Base-by-base conservation (phyloP, 2,329 filamentous ascomycete genomes). In the Aureobasidium sp. region DNA sequence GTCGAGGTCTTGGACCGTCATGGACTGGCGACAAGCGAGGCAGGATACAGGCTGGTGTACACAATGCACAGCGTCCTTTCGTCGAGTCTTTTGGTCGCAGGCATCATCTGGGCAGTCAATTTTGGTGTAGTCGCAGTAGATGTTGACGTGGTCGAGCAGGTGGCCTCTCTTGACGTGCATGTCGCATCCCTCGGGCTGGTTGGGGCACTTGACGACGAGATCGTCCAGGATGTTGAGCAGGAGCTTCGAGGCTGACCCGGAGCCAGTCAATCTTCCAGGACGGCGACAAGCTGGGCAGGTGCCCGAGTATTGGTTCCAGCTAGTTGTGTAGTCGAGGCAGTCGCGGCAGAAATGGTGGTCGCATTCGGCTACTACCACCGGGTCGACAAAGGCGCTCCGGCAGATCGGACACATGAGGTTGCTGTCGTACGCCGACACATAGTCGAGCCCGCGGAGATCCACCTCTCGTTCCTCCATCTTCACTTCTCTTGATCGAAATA, bases 381-480 rank as follows among this genome's bases (percentile, higher is more conserved):
- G 84, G 58, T 79, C 75, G 61, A 86, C 79, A 67, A 86, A 85
- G 8, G 84, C 82, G 64, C 81, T 83, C 68, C 84, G 83, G 71
- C 84, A 87, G 66, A 87, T 87, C 17, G 84, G 79, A 69, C 84
- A 87, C 75, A 84, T 81, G 56, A 87, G 77, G 68, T 87, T 85
- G 64, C 77, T 77, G 69, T 87, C 83, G 69, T 81, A 82, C 31
- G 73, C 70, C 56, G 77, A 74, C 62, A 84, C 77, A 73, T 84
- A 84, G 63, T 87, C 84, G 66, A 87, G 78, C 41, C 77, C 70
- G 61, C 82, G 79, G 53, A 86, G 71, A 69, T 87, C 84, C 64
- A 85, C 73, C 12, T 41, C 41, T 31, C 52, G 17, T 20, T 59
- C 42, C 17, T 59, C 34, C 56, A 48, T 59, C 15, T n/a, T 31